Evolutionary conservation across 2,329 filamentous ascomycete species (phyloP), one percentile per base, ranked within the genome.

Genomic region (Coniochaeta sp.): DNA sequence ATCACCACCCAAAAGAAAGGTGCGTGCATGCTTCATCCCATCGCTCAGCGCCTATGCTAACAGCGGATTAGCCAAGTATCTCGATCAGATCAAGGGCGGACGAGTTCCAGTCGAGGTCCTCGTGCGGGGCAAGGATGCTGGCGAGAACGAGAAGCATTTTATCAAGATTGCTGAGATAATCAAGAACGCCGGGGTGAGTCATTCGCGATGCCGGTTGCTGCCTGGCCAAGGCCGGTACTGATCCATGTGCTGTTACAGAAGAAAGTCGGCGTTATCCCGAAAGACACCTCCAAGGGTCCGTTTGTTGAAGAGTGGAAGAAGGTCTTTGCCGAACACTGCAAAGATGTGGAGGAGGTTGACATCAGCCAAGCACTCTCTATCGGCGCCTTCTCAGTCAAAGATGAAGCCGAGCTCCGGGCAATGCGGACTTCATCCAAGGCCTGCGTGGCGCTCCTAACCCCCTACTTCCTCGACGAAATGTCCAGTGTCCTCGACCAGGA

Each of bases 381-480:
- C 9, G 85, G 88, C 47, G 92, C 91, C 58, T 89, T 99, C 72
- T 89, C 93, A 17, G 84, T 96, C 73, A 99, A 99, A 75, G 95
- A 98, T 71, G 93, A 97, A 74, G 89, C 88, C 69, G 95, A 99
- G 75, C 81, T 99, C 66, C 90, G 93, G 65, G 89, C 91, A 12
- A 97, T 99, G 83, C 88, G 96, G 70, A 96, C 93, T 66, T 92
- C 93, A 4, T 95, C 95, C 59, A 90, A 95, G 71, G 93, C 95
- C 55, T 97, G 93, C 67, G 93, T 96, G 65, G 93, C 92, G 61
- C 80, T 98, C 62, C 96, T 98, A 88, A 91, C 91, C 57, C 91
- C 93, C 62, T 99, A 95, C 75, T 98, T 98, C 73, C 88, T 99
- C 65, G 95, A 99, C 71, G 93, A 97, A 73, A 98, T 99, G 93